These are phyloP conservation scores for Picea engelmannii DNA, from an alignment of 83 land plant species.

Conservation along the genomic window DNA sequence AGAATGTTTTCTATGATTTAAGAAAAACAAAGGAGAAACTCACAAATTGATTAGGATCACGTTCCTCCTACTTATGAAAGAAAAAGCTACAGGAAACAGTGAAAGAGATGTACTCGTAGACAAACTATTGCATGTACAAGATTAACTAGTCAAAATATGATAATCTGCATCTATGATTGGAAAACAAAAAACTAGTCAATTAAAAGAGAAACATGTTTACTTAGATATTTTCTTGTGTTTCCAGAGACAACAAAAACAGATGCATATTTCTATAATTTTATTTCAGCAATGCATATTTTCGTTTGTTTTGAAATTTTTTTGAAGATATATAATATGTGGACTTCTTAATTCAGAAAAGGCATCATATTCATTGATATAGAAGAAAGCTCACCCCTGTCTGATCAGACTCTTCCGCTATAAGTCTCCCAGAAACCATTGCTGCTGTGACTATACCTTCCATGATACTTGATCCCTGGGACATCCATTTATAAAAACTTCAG, in stretches of 20 bases:
- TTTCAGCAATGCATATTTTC: not conserved
- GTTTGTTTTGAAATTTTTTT: not conserved
- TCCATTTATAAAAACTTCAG: not conserved
- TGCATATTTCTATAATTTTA: not conserved
- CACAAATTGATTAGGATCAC: not conserved
- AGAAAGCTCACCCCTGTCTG: conserved; percentile 28
- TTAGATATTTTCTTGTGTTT: not conserved
- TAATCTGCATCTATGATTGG: too few relatives aligned
- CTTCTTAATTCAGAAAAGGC: not conserved
- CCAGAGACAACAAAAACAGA: not conserved
- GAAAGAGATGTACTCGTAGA: not conserved
- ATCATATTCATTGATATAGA: not conserved
- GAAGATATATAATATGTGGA: conserved; percentile 1
- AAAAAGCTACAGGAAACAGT: not conserved
- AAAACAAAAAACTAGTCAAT: too few relatives aligned
- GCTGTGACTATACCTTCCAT: conserved; percentile 59
- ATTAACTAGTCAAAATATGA: too few relatives aligned
- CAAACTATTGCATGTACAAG: not conserved
- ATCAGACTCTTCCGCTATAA: conserved; percentile 69
- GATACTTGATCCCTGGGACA: conserved; percentile 33
- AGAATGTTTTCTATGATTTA: not conserved
- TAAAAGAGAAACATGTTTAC: not conserved
- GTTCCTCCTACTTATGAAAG: not conserved
- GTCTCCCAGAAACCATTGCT: conserved; percentile 55
- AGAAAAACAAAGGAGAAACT: not conserved